These are phyloP conservation scores for Aspergillus unguis DNA, from an alignment of 2,329 filamentous ascomycete species.

Conservation along the genomic window DNA sequence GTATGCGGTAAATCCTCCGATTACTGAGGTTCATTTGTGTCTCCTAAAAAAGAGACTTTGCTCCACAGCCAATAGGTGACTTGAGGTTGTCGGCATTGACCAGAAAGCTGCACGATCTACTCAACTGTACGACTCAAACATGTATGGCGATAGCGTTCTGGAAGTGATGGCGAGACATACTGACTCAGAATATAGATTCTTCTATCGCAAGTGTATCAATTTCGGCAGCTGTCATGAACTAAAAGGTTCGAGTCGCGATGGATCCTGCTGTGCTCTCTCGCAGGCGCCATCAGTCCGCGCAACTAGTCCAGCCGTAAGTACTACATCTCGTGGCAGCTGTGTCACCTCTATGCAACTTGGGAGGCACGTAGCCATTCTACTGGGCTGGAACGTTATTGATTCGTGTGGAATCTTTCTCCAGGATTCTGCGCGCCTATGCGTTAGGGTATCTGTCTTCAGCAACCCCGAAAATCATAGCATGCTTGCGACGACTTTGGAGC, in stretches of 20 bases:
- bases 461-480: constrained; percentile 44
- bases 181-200: constrained; percentile 2
- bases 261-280: constrained; percentile 23
- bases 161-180: background rate
- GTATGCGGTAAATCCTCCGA: constrained; percentile 5
- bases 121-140: constrained; percentile 4
- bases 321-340: constrained; percentile 7
- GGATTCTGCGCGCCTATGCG: constrained; percentile 46
- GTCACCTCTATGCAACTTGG: constrained; percentile 1
- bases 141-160: constrained; percentile 1
- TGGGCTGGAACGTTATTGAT: constrained; percentile 6
- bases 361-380: background rate
- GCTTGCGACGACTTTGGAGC: constrained; percentile 33
- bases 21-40: constrained; percentile 2
- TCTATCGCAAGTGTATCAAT: constrained; percentile 1
- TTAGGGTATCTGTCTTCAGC: constrained; percentile 49
- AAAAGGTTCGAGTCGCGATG: constrained; percentile 24
- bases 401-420: constrained; percentile 15
- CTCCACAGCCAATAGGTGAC: constrained; percentile 3
- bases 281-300: constrained; percentile 22
- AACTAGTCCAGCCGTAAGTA: constrained; percentile 36
- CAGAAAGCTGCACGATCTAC: background rate
- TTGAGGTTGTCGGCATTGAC: background rate
- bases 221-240: constrained; percentile 24
- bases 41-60: background rate